phyloP scores from a whole-genome alignment of 139 green algal species.

The Astrephomene gubernaculifera region DNA sequence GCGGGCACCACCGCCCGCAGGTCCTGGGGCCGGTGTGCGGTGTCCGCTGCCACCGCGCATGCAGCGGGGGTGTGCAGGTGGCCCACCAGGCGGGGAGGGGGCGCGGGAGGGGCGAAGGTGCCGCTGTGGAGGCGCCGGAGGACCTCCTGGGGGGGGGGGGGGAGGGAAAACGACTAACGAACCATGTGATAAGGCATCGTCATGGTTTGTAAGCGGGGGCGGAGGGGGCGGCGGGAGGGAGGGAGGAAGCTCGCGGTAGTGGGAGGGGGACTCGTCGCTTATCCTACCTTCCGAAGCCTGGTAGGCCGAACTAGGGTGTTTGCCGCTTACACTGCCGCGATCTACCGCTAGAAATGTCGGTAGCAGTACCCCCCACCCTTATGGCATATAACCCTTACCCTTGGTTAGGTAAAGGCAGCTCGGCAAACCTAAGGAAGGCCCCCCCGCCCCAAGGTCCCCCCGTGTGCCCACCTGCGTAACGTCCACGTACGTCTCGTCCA shows the following conservation, averaged over 20 bases:
- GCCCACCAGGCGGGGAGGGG: slow-evolving; percentile 42
- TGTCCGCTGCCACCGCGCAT: slow-evolving; percentile 63
- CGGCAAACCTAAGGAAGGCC: no score
- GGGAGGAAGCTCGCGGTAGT: no score
- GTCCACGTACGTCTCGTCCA: slow-evolving; percentile 86
- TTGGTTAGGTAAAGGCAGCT: no score
- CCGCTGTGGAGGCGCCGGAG: slow-evolving; percentile 34
- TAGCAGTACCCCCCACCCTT: no score
- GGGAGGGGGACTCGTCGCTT: no score
- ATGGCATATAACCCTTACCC: no score
- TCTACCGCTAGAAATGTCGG: no score
- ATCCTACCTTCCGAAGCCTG: no score
- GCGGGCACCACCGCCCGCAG: slow-evolving; percentile 48
- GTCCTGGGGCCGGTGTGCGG: slow-evolving; percentile 74
- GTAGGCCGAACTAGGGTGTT: no score
- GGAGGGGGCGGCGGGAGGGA: not conserved
- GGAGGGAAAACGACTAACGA: not conserved
- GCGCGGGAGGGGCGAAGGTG: not conserved
- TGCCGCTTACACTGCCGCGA: no score
- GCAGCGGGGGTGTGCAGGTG: slow-evolving; percentile 62
- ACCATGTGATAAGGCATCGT: not conserved
- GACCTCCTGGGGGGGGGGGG: slow-evolving; percentile 38
- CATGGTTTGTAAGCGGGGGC: not conserved
- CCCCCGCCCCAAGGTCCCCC: no score
- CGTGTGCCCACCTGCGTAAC: slow-evolving; percentile 62